phyloP scores from a whole-genome alignment of 495 filamentous ascomycete genomes.

The Penicillium alfredii region DNA sequence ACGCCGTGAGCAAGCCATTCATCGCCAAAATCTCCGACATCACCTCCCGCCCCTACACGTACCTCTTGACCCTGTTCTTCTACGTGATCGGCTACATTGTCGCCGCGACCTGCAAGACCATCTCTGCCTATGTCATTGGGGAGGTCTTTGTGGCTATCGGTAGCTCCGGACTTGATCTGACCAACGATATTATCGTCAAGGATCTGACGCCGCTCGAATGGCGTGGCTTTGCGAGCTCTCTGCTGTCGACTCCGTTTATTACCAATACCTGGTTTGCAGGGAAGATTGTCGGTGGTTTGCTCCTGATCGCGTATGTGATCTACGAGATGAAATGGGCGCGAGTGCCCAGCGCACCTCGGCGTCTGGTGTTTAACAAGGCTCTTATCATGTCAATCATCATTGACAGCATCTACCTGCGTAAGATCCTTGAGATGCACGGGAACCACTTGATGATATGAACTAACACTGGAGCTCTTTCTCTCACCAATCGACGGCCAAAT shows the following conservation, averaged over 20 bases:
- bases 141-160: slow-evolving; percentile 44
- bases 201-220: slow-evolving; percentile 54
- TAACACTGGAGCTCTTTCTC: too few relatives aligned
- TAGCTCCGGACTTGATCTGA: slow-evolving; percentile 46
- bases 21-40: slow-evolving; percentile 59
- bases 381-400: slow-evolving; percentile 9
- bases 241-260: slow-evolving; percentile 46
- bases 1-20: slow-evolving; percentile 53
- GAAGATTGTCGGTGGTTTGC: slow-evolving; percentile 5
- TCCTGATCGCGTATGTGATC: slow-evolving; percentile 5
- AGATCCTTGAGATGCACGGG: neutral
- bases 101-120: slow-evolving; percentile 33
- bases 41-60: slow-evolving; percentile 47
- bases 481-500: slow-evolving; percentile 6
- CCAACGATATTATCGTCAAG: slow-evolving; percentile 50
- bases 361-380: slow-evolving; percentile 8
- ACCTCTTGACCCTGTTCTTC: slow-evolving; percentile 29
- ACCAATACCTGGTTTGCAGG: slow-evolving; percentile 40
- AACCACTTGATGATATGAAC: too few relatives aligned
- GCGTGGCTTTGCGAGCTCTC: slow-evolving; percentile 50
- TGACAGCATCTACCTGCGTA: slow-evolving; percentile 10
- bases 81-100: slow-evolving; percentile 32
- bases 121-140: slow-evolving; percentile 34
- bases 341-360: slow-evolving; percentile 1
- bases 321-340: slow-evolving; percentile 5